phyloP scores from a whole-genome alignment of 2,329 filamentous ascomycete genomes.

The Aspergillus hiratsukae region DNA sequence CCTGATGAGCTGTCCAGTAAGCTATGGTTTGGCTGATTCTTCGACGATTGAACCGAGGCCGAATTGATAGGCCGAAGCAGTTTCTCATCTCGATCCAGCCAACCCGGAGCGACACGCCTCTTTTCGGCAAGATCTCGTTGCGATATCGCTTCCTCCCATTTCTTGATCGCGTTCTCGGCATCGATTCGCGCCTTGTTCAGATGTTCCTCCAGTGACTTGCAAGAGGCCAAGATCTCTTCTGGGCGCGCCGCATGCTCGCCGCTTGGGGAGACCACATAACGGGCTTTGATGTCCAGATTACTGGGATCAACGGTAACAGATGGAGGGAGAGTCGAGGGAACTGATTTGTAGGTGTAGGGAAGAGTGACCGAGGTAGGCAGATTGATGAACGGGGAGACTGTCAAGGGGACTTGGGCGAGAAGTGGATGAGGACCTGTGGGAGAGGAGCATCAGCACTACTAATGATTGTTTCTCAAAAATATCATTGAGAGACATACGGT shows the following conservation, averaged over 20 bases:
- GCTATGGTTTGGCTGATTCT: slow-evolving; percentile 21
- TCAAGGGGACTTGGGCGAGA: slow-evolving; percentile 86
- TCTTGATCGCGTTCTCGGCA: slow-evolving; percentile 60
- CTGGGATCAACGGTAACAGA: slow-evolving; percentile 56
- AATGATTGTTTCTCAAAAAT: neutral
- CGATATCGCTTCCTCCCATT: slow-evolving; percentile 62
- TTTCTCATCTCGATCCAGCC: slow-evolving; percentile 59
- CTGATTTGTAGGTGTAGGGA: slow-evolving; percentile 89
- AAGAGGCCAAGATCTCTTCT: slow-evolving; percentile 77
- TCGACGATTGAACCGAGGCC: slow-evolving; percentile 8
- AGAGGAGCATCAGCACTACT: neutral
- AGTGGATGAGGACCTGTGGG: slow-evolving; percentile 70
- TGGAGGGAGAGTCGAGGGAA: slow-evolving; percentile 79
- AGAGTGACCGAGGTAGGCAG: slow-evolving; percentile 86
- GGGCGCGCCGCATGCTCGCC: slow-evolving; percentile 82
- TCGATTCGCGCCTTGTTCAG: slow-evolving; percentile 65
- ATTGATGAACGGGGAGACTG: slow-evolving; percentile 88
- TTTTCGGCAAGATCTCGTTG: slow-evolving; percentile 61
- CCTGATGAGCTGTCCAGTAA: slow-evolving; percentile 36
- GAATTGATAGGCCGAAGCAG: slow-evolving; percentile 50
- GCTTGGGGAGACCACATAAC: slow-evolving; percentile 73
- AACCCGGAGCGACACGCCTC: slow-evolving; percentile 59
- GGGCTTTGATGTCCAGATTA: slow-evolving; percentile 46
- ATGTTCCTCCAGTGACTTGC: slow-evolving; percentile 71
- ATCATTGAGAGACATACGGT: slow-evolving; percentile 31